Percentiles rank a stretch among this genome's conserved stretches.
These are phyloP conservation scores for Mortierella sp. DNA, from an alignment of 371 early-diverging fungal species.

Conservation along the genomic window DNA sequence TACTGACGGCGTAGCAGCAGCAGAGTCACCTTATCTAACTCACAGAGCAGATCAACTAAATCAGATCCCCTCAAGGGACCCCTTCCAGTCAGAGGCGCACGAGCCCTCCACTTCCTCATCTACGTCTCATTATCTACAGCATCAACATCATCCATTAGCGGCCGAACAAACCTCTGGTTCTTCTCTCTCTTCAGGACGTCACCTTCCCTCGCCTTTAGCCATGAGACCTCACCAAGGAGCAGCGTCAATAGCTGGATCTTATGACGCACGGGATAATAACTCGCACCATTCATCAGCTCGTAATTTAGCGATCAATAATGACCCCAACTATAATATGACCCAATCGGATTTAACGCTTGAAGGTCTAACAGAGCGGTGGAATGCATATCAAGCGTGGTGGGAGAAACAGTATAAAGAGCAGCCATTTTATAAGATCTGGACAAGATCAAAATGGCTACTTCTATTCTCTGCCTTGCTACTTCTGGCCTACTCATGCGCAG, in stretches of 20 bases:
- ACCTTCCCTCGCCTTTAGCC: neutral
- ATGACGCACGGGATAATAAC: constrained; percentile 3
- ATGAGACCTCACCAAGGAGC: constrained; percentile 7
- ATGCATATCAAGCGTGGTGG: constrained; percentile 46
- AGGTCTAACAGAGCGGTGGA: constrained; percentile 43
- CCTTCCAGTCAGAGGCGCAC: constrained; percentile 1
- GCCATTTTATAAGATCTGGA: constrained; percentile 50
- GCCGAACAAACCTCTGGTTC: neutral
- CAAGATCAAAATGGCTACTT: constrained; percentile 49
- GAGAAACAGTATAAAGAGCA: constrained; percentile 36
- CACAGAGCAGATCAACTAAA: neutral
- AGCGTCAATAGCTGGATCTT: constrained; percentile 19
- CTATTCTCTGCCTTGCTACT: constrained; percentile 32
- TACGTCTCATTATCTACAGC: constrained; percentile 3
- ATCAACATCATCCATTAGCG: constrained; percentile 1
- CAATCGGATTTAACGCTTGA: constrained; percentile 47
- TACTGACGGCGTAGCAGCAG: neutral
- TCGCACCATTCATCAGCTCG: constrained; percentile 17
- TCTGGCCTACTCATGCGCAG: constrained; percentile 32
- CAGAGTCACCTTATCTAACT: neutral
- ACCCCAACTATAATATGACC: constrained; percentile 31
- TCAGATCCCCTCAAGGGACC: neutral
- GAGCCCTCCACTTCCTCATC: neutral
- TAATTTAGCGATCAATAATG: constrained; percentile 2
- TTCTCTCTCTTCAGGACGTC: neutral